Evolutionary conservation across 2,329 filamentous ascomycete species (phyloP).

Genomic region (Metarhizium guizhouense): DNA sequence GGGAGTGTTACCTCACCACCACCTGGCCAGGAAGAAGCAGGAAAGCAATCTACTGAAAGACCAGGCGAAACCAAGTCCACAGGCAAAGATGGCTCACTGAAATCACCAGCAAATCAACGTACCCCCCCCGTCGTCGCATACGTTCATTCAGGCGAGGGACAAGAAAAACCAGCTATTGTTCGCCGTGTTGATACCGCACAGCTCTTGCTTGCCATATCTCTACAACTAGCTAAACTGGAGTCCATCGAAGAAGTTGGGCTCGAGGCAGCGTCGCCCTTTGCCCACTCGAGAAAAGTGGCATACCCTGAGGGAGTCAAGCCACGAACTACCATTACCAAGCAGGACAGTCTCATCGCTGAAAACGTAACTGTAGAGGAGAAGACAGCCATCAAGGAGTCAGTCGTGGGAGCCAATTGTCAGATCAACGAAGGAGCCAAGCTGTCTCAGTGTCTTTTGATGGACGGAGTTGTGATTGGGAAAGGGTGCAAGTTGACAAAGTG

Average conservation of each 20-base stretch:
- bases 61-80: neutral
- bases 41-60: neutral
- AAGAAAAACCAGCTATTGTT: constrained; percentile 52
- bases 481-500: constrained; percentile 80
- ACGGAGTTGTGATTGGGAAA: constrained; percentile 77
- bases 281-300: constrained; percentile 70
- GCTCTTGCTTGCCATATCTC: constrained; percentile 70
- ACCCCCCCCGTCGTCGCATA: constrained; percentile 76
- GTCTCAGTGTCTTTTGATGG: constrained; percentile 85
- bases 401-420: constrained; percentile 79
- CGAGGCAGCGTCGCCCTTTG: constrained; percentile 58
- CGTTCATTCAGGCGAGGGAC: constrained; percentile 53
- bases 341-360: constrained; percentile 75
- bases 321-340: constrained; percentile 71
- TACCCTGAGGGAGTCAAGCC: constrained; percentile 75
- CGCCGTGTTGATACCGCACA: constrained; percentile 83
- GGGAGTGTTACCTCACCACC: constrained; percentile 18
- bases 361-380: constrained; percentile 88
- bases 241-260: constrained; percentile 55
- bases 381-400: constrained; percentile 83
- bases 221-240: constrained; percentile 79
- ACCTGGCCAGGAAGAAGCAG: constrained; percentile 7
- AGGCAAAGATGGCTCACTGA: neutral
- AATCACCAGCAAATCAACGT: constrained; percentile 11
- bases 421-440: constrained; percentile 81